Percentiles rank a stretch among this genome's conserved stretches.
Conservation (phyloP, 768 basidiomycete species). For the Boletus patriciae region DNA sequence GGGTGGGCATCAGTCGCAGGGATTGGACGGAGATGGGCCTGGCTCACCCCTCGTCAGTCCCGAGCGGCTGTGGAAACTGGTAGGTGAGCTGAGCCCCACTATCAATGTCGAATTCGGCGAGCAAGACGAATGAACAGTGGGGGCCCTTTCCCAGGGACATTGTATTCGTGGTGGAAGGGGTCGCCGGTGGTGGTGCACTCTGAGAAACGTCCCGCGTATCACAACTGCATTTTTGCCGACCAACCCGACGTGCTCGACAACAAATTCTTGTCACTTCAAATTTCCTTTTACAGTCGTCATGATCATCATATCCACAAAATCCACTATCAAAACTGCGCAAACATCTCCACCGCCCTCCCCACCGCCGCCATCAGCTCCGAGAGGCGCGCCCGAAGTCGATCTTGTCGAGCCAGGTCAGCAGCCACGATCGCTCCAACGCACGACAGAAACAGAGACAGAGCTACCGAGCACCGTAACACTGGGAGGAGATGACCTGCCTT, state of each 20-base stretch:
- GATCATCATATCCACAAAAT: too few species aligned
- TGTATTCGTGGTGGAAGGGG: slow-evolving; percentile 7
- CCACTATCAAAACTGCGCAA: slow-evolving; percentile 16
- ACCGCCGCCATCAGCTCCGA: slow-evolving; percentile 29
- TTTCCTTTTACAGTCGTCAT: slow-evolving; percentile 29
- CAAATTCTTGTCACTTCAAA: slow-evolving; percentile 12
- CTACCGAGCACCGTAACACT: slow-evolving; percentile 25
- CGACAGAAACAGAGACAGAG: neutral
- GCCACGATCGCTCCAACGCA: neutral
- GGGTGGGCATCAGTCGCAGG: slow-evolving; percentile 3
- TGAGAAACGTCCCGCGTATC: slow-evolving; percentile 10
- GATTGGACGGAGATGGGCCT: neutral
- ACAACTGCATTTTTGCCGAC: slow-evolving; percentile 10
- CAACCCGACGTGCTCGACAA: slow-evolving; percentile 17
- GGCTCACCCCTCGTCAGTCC: slow-evolving; percentile 90
- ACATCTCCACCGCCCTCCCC: slow-evolving; percentile 27
- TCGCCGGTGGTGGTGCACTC: neutral
- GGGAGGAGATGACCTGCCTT: slow-evolving; percentile 36
- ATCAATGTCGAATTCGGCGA: slow-evolving; percentile 99
- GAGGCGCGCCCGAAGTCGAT: slow-evolving; percentile 22
- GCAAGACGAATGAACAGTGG: slow-evolving; percentile 88
- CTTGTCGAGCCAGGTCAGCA: slow-evolving; percentile 25
- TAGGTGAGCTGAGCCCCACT: slow-evolving; percentile 91
- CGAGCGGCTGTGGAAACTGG: slow-evolving; percentile 93
- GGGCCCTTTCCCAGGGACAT: slow-evolving; percentile 62